These are phyloP conservation scores for Stipa capillata DNA, from an alignment of 176 grass and related monocot genomes.

Conservation along the genomic window DNA sequence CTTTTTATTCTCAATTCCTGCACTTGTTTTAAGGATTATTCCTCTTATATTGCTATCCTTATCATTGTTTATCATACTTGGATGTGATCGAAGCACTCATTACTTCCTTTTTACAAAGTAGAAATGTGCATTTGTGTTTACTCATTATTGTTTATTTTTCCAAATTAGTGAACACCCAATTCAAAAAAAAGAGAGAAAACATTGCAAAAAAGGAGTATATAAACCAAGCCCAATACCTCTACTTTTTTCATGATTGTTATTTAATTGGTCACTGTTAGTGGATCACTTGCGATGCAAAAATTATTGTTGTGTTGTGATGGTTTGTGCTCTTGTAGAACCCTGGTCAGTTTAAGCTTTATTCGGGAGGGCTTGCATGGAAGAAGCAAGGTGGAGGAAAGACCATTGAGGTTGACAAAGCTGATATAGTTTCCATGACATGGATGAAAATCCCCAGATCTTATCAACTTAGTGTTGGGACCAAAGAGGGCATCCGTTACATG, in stretches of 20 bases:
- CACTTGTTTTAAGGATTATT: neutral
- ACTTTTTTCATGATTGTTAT: slow-evolving; percentile 6
- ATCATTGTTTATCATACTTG: neutral
- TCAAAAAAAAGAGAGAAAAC: too few relatives aligned
- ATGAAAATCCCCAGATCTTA: slow-evolving; percentile 58
- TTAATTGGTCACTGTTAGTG: neutral
- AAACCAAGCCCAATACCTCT: neutral
- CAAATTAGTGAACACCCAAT: neutral
- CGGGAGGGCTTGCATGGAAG: slow-evolving; percentile 54
- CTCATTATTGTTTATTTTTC: neutral
- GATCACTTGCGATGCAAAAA: neutral
- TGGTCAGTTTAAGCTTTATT: slow-evolving; percentile 56
- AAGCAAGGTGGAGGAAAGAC: slow-evolving; percentile 69
- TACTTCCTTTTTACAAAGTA: neutral
- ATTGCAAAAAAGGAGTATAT: neutral
- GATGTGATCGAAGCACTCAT: neutral
- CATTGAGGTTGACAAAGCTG: slow-evolving; percentile 49
- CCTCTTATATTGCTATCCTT: too few relatives aligned
- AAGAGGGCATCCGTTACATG: slow-evolving; percentile 61
- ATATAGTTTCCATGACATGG: slow-evolving; percentile 52
- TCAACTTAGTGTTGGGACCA: slow-evolving; percentile 58
- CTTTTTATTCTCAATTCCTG: neutral
- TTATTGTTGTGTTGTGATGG: neutral
- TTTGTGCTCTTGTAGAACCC: slow-evolving; percentile 39
- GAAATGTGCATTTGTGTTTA: neutral